These are phyloP conservation scores for Hyphopichia khmerensis DNA, from an alignment of 1,139 yeast species.

Conservation along the genomic window DNA sequence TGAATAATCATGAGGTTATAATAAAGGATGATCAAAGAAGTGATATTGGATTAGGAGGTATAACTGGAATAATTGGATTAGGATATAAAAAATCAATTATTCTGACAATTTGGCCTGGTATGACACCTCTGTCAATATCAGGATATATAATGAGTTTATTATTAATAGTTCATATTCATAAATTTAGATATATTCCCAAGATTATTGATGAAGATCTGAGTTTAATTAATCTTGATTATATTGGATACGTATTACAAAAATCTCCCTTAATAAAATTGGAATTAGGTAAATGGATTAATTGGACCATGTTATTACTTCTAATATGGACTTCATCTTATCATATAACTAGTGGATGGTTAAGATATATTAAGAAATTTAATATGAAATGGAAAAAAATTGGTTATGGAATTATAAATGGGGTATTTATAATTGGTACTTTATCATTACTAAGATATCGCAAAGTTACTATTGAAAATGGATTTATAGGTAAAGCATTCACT, in stretches of 20 bases:
- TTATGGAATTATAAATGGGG: slow-evolving; percentile 26
- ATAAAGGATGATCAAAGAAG: slow-evolving; percentile 28
- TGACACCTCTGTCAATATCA: slow-evolving; percentile 54
- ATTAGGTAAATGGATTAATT: slow-evolving; percentile 22
- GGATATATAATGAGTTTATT: slow-evolving; percentile 57
- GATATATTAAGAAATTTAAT: slow-evolving; percentile 27
- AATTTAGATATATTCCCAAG: slow-evolving; percentile 51
- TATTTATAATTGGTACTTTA: slow-evolving; percentile 24
- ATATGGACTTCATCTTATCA: slow-evolving; percentile 34
- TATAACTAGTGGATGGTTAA: slow-evolving; percentile 34
- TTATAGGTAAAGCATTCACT: slow-evolving; percentile 28
- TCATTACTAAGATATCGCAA: slow-evolving; percentile 23
- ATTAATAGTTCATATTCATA: slow-evolving; percentile 45
- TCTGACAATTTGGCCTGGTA: slow-evolving; percentile 28
- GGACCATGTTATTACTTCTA: slow-evolving; percentile 17
- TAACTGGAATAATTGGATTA: slow-evolving; percentile 51
- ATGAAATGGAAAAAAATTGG: slow-evolving; percentile 34
- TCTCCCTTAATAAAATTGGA: slow-evolving; percentile 11
- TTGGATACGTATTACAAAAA: slow-evolving; percentile 42
- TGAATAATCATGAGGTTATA: slow-evolving; percentile 14
- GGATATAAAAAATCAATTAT: slow-evolving; percentile 51
- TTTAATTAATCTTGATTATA: slow-evolving; percentile 52
- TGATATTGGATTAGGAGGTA: slow-evolving; percentile 60
- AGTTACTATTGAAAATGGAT: slow-evolving; percentile 19
- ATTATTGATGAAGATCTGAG: slow-evolving; percentile 65